Conservation (phyloP, 192 early-diverging fungal genomes). For the Coemansia aciculifera region DNA sequence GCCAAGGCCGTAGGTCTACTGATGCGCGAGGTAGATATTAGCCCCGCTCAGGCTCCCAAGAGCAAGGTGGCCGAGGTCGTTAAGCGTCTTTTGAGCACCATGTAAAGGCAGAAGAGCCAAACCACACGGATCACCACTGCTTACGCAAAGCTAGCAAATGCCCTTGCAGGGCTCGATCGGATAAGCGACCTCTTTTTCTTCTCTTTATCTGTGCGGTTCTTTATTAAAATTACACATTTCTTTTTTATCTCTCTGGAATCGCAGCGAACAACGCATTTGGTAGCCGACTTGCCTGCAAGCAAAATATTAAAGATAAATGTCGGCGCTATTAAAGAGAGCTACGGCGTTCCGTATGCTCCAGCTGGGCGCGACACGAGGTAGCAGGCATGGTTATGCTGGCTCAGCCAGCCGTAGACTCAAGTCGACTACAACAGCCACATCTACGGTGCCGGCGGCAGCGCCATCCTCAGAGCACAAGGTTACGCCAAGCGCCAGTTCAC, state of each 20-base stretch:
- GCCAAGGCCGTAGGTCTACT: slow-evolving; percentile 82
- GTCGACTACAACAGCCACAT: slow-evolving; percentile 20
- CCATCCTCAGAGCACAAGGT: background rate
- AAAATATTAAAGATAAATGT: background rate
- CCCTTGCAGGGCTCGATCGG: background rate
- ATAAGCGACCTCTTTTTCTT: background rate
- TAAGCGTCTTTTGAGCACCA: slow-evolving; percentile 63
- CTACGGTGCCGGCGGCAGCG: background rate
- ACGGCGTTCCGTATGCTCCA: background rate
- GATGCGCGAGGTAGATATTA: slow-evolving; percentile 78
- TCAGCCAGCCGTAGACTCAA: slow-evolving; percentile 15
- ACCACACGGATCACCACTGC: background rate
- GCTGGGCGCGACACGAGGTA: background rate
- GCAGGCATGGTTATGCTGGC: background rate
- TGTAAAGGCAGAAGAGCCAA: background rate
- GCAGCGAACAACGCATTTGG: background rate
- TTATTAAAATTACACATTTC: background rate
- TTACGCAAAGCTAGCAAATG: background rate
- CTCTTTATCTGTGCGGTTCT: background rate
- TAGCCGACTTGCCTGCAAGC: background rate
- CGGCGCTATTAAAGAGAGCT: slow-evolving; percentile 5
- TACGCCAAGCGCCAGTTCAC: slow-evolving; percentile 14
- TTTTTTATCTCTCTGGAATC: background rate
- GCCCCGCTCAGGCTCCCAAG: slow-evolving; percentile 70
- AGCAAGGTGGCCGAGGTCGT: slow-evolving; percentile 73